Percentiles rank a stretch among this genome's conserved stretches.
Conservation (phyloP, 306 rosid genomes). For the Nissolia schottii region DNA sequence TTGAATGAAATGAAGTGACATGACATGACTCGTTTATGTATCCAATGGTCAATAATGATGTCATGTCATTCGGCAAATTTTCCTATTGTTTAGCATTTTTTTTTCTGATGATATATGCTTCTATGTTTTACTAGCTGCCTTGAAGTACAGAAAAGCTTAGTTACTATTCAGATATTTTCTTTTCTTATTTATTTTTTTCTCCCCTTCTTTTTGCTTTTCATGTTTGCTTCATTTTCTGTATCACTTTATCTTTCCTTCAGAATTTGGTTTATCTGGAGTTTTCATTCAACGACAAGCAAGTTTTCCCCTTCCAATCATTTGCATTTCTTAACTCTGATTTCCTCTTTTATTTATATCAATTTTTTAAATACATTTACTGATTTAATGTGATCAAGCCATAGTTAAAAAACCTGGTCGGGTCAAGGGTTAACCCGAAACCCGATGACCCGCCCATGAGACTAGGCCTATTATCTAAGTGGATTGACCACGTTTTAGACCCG, state of each 20-base stretch:
- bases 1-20: too few species aligned
- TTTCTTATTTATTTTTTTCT: not conserved
- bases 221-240: not conserved
- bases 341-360: not conserved
- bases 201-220: too few species aligned
- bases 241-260: not conserved
- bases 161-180: not conserved
- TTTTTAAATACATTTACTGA: not conserved
- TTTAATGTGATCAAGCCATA: not conserved
- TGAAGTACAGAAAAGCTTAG: constrained; percentile 18
- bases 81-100: too few species aligned
- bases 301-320: not conserved
- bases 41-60: too few species aligned
- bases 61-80: too few species aligned
- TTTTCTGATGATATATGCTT: not conserved
- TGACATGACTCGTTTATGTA: too few species aligned
- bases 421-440: too few species aligned
- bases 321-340: not conserved
- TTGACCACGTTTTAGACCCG: too few species aligned
- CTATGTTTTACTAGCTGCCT: constrained; percentile 7
- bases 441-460: too few species aligned
- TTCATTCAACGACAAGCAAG: constrained; percentile 5
- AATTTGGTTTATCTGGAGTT: constrained; percentile 7
- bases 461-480: too few species aligned
- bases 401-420: too few species aligned